These are phyloP conservation scores for Globisporangium paddicum DNA, from an alignment of 352 stramenopile genomes.

Conservation along the genomic window DNA sequence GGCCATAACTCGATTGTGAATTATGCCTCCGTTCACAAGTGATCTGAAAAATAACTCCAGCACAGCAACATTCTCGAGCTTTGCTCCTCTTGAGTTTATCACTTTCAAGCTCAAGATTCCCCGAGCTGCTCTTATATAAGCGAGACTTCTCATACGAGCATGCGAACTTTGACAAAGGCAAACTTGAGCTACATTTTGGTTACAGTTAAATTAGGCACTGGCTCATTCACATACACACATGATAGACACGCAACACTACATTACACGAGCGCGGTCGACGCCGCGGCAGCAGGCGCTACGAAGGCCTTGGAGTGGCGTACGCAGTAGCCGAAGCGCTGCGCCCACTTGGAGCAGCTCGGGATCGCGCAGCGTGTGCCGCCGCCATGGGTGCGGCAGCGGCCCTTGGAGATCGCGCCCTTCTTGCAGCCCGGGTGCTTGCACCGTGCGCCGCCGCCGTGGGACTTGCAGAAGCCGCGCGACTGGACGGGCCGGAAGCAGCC, in stretches of 20 bases:
- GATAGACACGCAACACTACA: too few relatives aligned
- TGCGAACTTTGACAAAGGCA: not conserved
- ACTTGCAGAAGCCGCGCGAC: slow-evolving; percentile 52
- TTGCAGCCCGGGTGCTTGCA: slow-evolving; percentile 42
- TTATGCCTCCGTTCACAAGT: too few relatives aligned
- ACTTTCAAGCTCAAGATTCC: too few relatives aligned
- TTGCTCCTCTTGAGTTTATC: too few relatives aligned
- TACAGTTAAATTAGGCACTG: not conserved
- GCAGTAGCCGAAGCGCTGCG: slow-evolving; percentile 38
- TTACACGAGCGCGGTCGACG: not conserved
- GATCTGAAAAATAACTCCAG: too few relatives aligned
- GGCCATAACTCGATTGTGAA: too few relatives aligned
- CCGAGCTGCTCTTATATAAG: slow-evolving; percentile 5
- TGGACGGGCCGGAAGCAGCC: slow-evolving; percentile 41
- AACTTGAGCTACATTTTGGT: not conserved
- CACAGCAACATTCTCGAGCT: too few relatives aligned
- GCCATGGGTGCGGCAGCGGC: slow-evolving; percentile 45
- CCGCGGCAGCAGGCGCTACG: not conserved
- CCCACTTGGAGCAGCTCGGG: slow-evolving; percentile 38
- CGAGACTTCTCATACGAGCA: not conserved
- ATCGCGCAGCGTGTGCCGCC: slow-evolving; percentile 46
- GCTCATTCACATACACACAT: not conserved
- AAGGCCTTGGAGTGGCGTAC: slow-evolving; percentile 34
- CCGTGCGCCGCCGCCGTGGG: slow-evolving; percentile 47
- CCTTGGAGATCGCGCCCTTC: slow-evolving; percentile 49